Conservation (phyloP, 257 asterid species). For the Solanum commersonii region DNA sequence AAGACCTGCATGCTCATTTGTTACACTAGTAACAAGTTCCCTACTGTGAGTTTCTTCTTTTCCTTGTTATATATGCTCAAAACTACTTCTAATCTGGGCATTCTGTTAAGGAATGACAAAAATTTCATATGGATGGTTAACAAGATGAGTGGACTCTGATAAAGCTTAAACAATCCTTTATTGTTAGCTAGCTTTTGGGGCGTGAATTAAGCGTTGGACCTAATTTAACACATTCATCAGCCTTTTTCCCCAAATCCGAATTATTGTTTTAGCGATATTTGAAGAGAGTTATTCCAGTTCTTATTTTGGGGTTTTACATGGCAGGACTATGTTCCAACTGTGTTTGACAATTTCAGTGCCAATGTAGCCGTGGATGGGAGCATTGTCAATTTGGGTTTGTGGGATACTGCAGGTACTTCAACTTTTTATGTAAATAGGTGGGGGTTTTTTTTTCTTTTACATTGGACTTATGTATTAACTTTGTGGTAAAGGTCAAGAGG, state of each 20-base stretch:
- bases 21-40: slow-evolving; percentile 92
- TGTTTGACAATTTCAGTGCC: slow-evolving; percentile 74
- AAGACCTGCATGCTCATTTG: slow-evolving; percentile 98
- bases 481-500: slow-evolving; percentile 59
- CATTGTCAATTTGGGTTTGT: slow-evolving; percentile 67
- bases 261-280: neutral
- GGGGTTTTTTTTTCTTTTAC: neutral
- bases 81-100: neutral
- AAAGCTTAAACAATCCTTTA: neutral
- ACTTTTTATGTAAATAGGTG: neutral
- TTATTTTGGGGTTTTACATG: neutral
- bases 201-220: neutral
- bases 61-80: neutral
- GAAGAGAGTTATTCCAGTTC: neutral
- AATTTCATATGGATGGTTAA: no score
- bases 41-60: slow-evolving; percentile 48
- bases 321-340: slow-evolving; percentile 66
- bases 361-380: slow-evolving; percentile 64
- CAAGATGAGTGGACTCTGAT: neutral
- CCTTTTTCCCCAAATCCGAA: neutral
- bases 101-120: no score
- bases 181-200: neutral
- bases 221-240: neutral
- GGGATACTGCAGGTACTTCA: slow-evolving; percentile 81
- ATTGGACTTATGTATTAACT: neutral